Percentiles rank a stretch among this genome's conserved stretches.
Conservation (phyloP, 2,329 filamentous ascomycete species). For the Xylaria sp. region DNA sequence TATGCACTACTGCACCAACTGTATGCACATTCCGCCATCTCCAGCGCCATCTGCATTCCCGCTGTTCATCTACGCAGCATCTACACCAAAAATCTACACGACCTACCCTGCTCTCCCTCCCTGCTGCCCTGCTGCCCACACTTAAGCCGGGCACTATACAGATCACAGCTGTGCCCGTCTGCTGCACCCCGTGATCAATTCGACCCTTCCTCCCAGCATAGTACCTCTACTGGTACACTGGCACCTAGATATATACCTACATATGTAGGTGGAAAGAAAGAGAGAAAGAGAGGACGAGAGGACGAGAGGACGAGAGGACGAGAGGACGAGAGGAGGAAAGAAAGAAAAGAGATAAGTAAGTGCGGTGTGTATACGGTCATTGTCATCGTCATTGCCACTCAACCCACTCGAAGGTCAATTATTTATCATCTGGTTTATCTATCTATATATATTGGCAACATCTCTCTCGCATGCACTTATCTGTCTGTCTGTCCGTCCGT, state of each 20-base stretch:
- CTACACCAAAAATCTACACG: neutral
- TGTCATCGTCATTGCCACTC: neutral
- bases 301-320: too few relatives aligned
- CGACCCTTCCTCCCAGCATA: conserved; percentile 3
- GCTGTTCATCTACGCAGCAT: conserved; percentile 6
- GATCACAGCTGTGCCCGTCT: conserved; percentile 8
- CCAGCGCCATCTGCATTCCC: conserved; percentile 29
- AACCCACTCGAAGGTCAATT: neutral
- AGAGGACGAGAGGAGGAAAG: neutral
- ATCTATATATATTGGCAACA: neutral
- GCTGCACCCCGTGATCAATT: conserved; percentile 26
- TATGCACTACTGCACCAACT: conserved; percentile 1
- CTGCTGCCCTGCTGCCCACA: neutral
- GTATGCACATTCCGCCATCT: conserved; percentile 22
- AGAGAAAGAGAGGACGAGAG: neutral
- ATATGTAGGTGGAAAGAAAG: neutral
- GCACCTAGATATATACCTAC: neutral
- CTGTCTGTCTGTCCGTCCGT: too few relatives aligned
- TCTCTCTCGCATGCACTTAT: conserved; percentile 9
- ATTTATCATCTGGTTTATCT: neutral
- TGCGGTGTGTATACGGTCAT: neutral
- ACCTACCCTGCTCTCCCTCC: neutral
- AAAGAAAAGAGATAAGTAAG: neutral
- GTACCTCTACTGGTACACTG: neutral
- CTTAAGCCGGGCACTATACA: neutral